Percentiles rank a stretch among this genome's conserved stretches.
phyloP scores from a whole-genome alignment of 1,284 basidiomycete species.

The Rhodofomes roseus region DNA sequence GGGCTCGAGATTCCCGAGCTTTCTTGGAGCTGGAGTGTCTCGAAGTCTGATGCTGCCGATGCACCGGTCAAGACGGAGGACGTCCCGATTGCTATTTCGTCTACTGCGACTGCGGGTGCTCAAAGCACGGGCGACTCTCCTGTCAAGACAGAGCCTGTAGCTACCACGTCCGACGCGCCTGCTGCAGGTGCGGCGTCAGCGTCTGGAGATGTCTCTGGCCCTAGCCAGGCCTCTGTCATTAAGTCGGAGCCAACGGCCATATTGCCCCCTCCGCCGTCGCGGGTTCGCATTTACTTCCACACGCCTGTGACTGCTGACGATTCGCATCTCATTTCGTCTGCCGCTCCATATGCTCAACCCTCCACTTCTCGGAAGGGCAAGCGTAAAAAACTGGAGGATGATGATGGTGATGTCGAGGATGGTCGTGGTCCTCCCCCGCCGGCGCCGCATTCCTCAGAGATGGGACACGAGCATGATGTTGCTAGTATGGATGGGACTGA shows the following conservation, averaged over 20 bases:
- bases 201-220: constrained; percentile 13
- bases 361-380: constrained; percentile 71
- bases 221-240: constrained; percentile 13
- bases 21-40: constrained; percentile 69
- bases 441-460: constrained; percentile 36
- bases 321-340: constrained; percentile 63
- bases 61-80: constrained; percentile 25
- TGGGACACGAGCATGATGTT: constrained; percentile 33
- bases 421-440: constrained; percentile 63
- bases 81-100: constrained; percentile 13
- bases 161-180: background rate
- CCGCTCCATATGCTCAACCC: constrained; percentile 36
- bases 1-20: constrained; percentile 78
- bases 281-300: constrained; percentile 85
- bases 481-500: constrained; percentile 36
- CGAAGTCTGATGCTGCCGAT: constrained; percentile 32
- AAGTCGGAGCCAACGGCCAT: constrained; percentile 29
- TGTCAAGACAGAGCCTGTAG: constrained; percentile 17
- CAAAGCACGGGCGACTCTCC: constrained; percentile 15
- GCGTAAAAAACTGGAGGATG: constrained; percentile 79
- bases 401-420: constrained; percentile 73
- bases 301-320: constrained; percentile 79
- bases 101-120: constrained; percentile 13
- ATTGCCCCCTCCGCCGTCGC: constrained; percentile 57
- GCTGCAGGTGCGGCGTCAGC: background rate